Evolutionary conservation across 1,284 basidiomycete genomes (phyloP).

Genomic region (Ustilago crameri): DNA sequence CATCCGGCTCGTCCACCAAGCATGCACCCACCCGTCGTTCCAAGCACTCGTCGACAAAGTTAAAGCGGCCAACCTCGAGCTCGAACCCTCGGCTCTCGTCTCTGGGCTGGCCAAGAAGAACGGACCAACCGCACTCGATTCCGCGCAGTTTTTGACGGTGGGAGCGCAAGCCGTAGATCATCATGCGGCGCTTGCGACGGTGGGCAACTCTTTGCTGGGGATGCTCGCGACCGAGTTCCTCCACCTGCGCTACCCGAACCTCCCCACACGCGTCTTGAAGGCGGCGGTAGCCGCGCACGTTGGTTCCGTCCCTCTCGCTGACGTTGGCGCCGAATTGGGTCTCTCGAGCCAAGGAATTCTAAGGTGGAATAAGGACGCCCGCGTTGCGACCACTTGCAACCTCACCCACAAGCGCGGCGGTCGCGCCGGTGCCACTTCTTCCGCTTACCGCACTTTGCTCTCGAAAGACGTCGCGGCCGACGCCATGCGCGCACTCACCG

Average conservation of each 20-base stretch:
- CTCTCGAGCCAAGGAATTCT: conserved; percentile 62
- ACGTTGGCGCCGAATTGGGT: conserved; percentile 77
- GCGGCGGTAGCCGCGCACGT: conserved; percentile 90
- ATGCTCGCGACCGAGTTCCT: conserved; percentile 89
- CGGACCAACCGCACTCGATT: conserved; percentile 18
- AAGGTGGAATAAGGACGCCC: conserved; percentile 71
- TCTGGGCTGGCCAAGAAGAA: conserved; percentile 28
- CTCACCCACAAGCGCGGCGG: conserved; percentile 24
- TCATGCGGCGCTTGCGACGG: conserved; percentile 82
- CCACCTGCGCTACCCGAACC: conserved; percentile 83
- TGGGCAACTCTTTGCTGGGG: conserved; percentile 91
- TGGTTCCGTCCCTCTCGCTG: conserved; percentile 83
- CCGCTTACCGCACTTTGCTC: conserved; percentile 34
- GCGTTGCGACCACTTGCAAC: conserved; percentile 21
- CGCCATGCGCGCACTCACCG: conserved; percentile 72
- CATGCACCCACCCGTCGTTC: conserved; percentile 63
- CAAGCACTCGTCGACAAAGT: conserved; percentile 41
- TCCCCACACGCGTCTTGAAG: conserved; percentile 89
- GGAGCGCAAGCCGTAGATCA: conserved; percentile 57
- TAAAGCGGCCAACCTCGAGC: conserved; percentile 22
- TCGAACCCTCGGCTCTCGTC: conserved; percentile 25
- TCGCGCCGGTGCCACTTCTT: conserved; percentile 6
- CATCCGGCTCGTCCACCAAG: conserved; percentile 52
- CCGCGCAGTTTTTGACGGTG: conserved; percentile 28
- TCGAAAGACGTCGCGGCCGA: conserved; percentile 64